phyloP scores from a whole-genome alignment of 371 early-diverging fungal genomes.

The Mortierella sp. region DNA sequence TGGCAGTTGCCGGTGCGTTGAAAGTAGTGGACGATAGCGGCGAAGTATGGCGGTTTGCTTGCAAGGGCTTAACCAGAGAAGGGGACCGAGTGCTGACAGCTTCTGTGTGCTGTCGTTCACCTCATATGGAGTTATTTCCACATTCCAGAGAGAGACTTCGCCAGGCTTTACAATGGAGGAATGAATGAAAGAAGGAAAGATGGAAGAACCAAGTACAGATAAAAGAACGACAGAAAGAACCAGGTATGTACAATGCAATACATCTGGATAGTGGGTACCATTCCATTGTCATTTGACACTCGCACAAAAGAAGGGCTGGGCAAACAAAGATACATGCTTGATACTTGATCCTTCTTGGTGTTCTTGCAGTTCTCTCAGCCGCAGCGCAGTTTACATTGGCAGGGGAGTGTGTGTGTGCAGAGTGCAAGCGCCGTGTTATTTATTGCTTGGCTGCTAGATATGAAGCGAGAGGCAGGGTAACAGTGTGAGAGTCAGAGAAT shows the following conservation, averaged over 20 bases:
- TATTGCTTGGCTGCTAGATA: neutral
- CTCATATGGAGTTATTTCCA: neutral
- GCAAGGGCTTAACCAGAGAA: too few species aligned
- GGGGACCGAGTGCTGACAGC: too few species aligned
- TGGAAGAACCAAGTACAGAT: neutral
- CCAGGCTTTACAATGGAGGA: neutral
- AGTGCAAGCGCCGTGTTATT: neutral
- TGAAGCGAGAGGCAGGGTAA: neutral
- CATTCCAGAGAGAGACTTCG: neutral
- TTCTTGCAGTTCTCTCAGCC: neutral
- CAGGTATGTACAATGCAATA: neutral
- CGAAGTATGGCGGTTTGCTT: too few species aligned
- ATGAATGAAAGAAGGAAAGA: conserved; percentile 3
- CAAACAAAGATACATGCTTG: neutral
- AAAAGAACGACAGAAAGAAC: neutral
- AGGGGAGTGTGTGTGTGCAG: neutral
- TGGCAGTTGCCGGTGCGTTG: too few species aligned
- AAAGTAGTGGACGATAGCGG: too few species aligned
- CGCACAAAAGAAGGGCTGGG: neutral
- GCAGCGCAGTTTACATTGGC: neutral
- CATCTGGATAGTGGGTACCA: neutral
- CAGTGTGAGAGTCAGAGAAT: neutral
- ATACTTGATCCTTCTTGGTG: neutral
- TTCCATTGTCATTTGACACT: neutral
- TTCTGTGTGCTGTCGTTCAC: too few species aligned